A percentile compares a stretch with the other conserved stretches of the same genome.
Conservation (phyloP, 345 rosid genomes). For the Ceriops decandra region DNA sequence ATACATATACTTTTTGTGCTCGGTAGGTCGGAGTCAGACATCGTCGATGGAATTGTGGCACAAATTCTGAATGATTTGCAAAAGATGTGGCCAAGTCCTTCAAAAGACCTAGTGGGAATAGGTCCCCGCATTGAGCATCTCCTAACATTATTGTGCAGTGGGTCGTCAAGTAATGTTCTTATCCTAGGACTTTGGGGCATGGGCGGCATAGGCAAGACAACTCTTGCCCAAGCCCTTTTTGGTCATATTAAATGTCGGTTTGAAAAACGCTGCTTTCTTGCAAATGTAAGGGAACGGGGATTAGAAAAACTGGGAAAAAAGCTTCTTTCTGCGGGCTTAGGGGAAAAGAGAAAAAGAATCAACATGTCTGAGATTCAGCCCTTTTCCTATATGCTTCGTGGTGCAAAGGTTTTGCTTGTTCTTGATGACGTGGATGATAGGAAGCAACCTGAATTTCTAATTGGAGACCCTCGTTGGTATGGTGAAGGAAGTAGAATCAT, state of each 20-base stretch:
- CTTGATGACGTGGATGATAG: background rate
- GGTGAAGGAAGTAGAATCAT: constrained; percentile 7
- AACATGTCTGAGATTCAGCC: background rate
- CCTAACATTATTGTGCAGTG: background rate
- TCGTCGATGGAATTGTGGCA: no score
- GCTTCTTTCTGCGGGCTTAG: background rate
- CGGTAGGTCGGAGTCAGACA: no score
- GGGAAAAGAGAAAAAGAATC: background rate
- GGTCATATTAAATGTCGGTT: background rate
- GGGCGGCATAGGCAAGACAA: background rate
- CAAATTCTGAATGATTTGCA: no score
- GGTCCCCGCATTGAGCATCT: no score
- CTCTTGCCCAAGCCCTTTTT: background rate
- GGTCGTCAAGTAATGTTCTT: background rate
- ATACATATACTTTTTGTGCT: no score
- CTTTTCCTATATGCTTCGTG: background rate
- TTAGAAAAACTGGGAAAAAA: background rate
- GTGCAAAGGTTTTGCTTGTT: background rate
- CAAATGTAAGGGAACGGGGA: background rate
- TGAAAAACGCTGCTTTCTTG: background rate
- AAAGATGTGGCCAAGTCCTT: no score
- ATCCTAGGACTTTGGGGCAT: background rate
- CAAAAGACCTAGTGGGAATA: no score
- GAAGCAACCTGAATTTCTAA: background rate
- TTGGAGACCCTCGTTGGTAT: background rate